These are phyloP conservation scores for Claviceps arundinis DNA, from an alignment of 2,329 filamentous ascomycete species.

Conservation along the genomic window DNA sequence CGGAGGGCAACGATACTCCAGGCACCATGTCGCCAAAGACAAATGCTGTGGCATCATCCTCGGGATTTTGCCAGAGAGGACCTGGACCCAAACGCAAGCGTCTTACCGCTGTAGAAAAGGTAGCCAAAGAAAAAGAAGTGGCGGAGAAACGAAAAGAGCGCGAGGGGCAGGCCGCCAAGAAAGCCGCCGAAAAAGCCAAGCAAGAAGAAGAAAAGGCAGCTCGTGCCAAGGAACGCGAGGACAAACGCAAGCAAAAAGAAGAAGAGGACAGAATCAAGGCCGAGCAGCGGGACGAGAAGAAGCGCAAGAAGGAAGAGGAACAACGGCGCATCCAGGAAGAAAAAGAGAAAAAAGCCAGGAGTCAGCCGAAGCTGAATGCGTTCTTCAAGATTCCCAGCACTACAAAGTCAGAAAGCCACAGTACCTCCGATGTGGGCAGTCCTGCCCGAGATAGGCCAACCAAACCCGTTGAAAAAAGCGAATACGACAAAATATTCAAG, in stretches of 20 bases:
- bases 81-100: conserved; percentile 28
- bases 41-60: neutral
- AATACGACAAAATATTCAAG: conserved; percentile 61
- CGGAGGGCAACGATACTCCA: conserved; percentile 7
- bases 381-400: conserved; percentile 29
- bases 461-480: conserved; percentile 24
- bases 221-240: conserved; percentile 24
- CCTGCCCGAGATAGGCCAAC: conserved; percentile 13
- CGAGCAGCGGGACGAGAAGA: conserved; percentile 32
- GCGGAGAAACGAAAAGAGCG: conserved; percentile 22
- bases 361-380: conserved; percentile 31
- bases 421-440: conserved; percentile 16
- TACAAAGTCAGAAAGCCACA: conserved; percentile 26
- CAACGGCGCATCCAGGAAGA: conserved; percentile 24
- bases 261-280: conserved; percentile 26
- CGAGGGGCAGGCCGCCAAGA: conserved; percentile 17
- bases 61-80: conserved; percentile 11
- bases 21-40: neutral
- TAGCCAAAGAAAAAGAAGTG: conserved; percentile 14
- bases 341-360: conserved; percentile 36
- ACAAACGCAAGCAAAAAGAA: conserved; percentile 28
- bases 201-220: conserved; percentile 26
- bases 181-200: conserved; percentile 17
- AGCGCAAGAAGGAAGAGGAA: conserved; percentile 37
- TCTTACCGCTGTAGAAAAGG: conserved; percentile 23